Percentiles rank a stretch among this genome's conserved stretches.
phyloP scores from a whole-genome alignment of 495 filamentous ascomycete species.

The Acidomyces sp. region DNA sequence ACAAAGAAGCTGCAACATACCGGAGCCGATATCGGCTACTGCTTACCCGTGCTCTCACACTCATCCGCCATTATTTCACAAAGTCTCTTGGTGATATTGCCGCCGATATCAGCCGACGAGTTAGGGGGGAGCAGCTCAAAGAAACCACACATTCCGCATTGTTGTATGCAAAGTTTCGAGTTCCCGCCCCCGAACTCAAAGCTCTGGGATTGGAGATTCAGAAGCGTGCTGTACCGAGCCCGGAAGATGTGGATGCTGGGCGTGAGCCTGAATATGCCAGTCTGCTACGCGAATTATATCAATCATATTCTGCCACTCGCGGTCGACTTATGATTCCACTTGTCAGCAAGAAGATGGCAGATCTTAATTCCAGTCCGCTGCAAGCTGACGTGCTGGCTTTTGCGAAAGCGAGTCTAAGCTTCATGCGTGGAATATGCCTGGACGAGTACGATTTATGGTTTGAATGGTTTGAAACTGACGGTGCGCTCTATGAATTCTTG shows the following conservation, averaged over 20 bases:
- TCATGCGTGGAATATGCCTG: slow-evolving; percentile 54
- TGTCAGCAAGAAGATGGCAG: slow-evolving; percentile 46
- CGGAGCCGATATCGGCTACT: slow-evolving; percentile 55
- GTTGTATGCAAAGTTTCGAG: slow-evolving; percentile 65
- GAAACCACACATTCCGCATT: slow-evolving; percentile 65
- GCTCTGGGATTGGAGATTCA: slow-evolving; percentile 55
- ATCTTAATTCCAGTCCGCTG: slow-evolving; percentile 52
- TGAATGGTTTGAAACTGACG: slow-evolving; percentile 62
- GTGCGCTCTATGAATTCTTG: slow-evolving; percentile 56
- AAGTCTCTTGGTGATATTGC: slow-evolving; percentile 55
- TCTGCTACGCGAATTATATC: slow-evolving; percentile 53
- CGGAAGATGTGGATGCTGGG: slow-evolving; percentile 46
- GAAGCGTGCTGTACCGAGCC: slow-evolving; percentile 46
- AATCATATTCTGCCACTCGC: slow-evolving; percentile 47
- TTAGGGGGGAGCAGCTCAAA: slow-evolving; percentile 57
- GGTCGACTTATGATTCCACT: slow-evolving; percentile 41
- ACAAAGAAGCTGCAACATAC: slow-evolving; percentile 77
- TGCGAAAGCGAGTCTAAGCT: slow-evolving; percentile 55
- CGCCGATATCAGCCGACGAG: slow-evolving; percentile 54
- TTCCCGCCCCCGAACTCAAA: slow-evolving; percentile 53
- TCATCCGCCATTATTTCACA: slow-evolving; percentile 80
- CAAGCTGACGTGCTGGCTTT: slow-evolving; percentile 57
- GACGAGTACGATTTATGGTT: slow-evolving; percentile 65
- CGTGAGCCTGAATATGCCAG: slow-evolving; percentile 55
- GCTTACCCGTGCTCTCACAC: slow-evolving; percentile 57